Percentiles rank a stretch among this genome's conserved stretches.
phyloP scores from a whole-genome alignment of 768 basidiomycete genomes.

The Pleurotus pulmonarius region DNA sequence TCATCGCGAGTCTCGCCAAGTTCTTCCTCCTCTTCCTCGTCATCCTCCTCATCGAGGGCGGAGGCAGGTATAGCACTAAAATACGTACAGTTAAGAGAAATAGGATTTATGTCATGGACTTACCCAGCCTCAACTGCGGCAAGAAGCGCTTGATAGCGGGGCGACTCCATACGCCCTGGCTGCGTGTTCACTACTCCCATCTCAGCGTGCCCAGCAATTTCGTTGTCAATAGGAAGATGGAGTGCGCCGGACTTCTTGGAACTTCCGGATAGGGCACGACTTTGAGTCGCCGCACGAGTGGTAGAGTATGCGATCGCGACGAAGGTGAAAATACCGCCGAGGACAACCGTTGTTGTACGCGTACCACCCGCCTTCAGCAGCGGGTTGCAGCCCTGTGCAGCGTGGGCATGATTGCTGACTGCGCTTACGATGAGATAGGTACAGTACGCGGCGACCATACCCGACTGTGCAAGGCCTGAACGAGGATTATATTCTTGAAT shows the following conservation, averaged over 20 bases:
- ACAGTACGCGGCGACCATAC: conserved; percentile 97
- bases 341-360: conserved; percentile 79
- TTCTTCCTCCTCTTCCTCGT: conserved; percentile 73
- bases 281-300: conserved; percentile 92
- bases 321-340: conserved; percentile 96
- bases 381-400: conserved; percentile 78
- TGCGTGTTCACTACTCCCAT: conserved; percentile 78
- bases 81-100: not conserved
- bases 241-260: conserved; percentile 62
- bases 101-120: conserved; percentile 14
- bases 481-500: conserved; percentile 93
- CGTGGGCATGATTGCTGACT: conserved; percentile 86
- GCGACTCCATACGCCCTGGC: conserved; percentile 79
- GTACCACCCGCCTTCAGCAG: conserved; percentile 65
- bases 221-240: conserved; percentile 53
- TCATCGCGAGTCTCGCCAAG: conserved; percentile 82
- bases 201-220: conserved; percentile 57
- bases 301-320: conserved; percentile 98
- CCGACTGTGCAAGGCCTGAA: conserved; percentile 91
- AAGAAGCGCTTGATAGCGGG: conserved; percentile 88
- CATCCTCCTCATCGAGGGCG: conserved; percentile 77
- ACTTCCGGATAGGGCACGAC: conserved; percentile 81
- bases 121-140: conserved; percentile 97
- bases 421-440: conserved; percentile 94
- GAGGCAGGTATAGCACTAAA: conserved; percentile 88